Conservation (phyloP, 2,329 filamentous ascomycete genomes). For the Mycosphaerella sp. region DNA sequence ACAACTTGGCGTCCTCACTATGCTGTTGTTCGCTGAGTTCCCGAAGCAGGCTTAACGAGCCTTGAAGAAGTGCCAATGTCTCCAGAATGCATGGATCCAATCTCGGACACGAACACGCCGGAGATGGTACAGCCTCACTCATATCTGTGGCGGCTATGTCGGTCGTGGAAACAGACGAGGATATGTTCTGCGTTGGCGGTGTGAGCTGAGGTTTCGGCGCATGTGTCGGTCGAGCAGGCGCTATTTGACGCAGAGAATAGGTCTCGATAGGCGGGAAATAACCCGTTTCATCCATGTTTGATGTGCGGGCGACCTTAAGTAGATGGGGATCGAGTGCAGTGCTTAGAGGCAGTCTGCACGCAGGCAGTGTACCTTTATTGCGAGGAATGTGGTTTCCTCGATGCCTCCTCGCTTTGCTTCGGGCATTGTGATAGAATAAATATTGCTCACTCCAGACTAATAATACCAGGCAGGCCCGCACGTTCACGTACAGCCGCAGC, state of each 20-base stretch:
- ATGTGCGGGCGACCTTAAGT: background rate
- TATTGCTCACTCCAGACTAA: background rate
- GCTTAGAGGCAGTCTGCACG: background rate
- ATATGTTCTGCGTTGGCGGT: background rate
- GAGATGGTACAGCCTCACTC: conserved; percentile 2
- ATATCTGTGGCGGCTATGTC: conserved; percentile 1
- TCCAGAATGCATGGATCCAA: conserved; percentile 5
- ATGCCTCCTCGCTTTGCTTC: background rate
- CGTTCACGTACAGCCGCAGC: no score
- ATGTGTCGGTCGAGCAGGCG: background rate
- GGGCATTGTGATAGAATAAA: conserved; percentile 1
- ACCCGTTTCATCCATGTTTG: conserved; percentile 2
- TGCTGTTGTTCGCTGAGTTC: background rate
- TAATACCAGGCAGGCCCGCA: no score
- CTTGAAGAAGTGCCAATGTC: conserved; percentile 6
- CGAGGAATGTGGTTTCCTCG: background rate
- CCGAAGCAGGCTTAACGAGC: conserved; percentile 2
- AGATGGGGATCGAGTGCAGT: background rate
- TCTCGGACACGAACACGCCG: conserved; percentile 1
- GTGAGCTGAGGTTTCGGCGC: background rate
- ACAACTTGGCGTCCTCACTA: background rate
- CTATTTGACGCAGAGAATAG: background rate
- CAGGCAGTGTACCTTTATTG: background rate
- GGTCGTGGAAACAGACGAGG: background rate
- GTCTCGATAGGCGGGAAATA: conserved; percentile 4